Evolutionary conservation across 768 basidiomycete species (phyloP).

Genomic region (Rhizopogon roseolus): DNA sequence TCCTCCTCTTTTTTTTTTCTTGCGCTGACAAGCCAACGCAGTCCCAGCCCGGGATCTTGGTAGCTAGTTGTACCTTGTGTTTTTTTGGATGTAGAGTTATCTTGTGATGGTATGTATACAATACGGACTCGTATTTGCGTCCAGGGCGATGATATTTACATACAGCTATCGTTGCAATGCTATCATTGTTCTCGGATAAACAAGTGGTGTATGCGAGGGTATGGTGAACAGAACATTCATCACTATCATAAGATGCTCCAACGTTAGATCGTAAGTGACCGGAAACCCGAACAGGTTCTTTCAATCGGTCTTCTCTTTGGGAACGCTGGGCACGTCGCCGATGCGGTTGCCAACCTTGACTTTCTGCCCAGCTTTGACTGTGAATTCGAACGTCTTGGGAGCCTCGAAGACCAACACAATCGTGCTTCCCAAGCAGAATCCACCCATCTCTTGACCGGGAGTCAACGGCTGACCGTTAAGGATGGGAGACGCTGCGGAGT

Average conservation of each 20-base stretch:
- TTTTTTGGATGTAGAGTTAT: constrained; percentile 2
- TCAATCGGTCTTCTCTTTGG: constrained; percentile 31
- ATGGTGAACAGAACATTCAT: constrained; percentile 7
- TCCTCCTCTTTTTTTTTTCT: background rate
- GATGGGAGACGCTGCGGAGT: constrained; percentile 76
- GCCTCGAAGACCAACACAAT: constrained; percentile 98
- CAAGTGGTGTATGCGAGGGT: constrained; percentile 2
- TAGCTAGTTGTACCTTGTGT: constrained; percentile 9
- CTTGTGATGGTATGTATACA: background rate
- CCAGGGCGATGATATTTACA: too few relatives aligned
- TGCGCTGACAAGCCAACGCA: background rate
- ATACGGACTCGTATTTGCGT: background rate
- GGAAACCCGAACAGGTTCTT: background rate
- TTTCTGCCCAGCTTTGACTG: constrained; percentile 72
- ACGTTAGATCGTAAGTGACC: background rate
- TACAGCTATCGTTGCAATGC: too few relatives aligned
- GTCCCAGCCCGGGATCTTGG: constrained; percentile 16
- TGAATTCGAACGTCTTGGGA: constrained; percentile 76
- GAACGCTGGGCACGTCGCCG: constrained; percentile 46
- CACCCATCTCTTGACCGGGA: constrained; percentile 95
- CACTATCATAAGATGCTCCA: constrained; percentile 1
- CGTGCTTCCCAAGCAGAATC: constrained; percentile 92
- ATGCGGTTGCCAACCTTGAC: constrained; percentile 83
- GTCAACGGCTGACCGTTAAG: constrained; percentile 84
- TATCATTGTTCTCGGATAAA: background rate